A percentile compares a stretch with the other conserved stretches of the same genome.
Conservation (phyloP, 2,329 filamentous ascomycete genomes). For the Byssochlamys sp. region DNA sequence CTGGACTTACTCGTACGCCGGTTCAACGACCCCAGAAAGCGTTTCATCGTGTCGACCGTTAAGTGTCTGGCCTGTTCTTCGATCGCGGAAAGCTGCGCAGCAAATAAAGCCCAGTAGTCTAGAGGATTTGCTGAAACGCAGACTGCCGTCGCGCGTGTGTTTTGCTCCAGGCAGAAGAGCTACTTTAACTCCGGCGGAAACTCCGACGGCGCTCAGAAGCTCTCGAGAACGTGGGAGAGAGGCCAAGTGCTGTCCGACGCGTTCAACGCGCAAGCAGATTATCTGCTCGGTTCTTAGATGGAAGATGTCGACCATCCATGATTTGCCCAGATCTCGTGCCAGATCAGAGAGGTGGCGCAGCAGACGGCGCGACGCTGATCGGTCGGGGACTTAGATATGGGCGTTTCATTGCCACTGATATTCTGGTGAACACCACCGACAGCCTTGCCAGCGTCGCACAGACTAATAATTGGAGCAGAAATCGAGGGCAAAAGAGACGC, state of each 20-base stretch:
- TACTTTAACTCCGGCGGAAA: not conserved
- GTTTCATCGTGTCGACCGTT: slow-evolving; percentile 23
- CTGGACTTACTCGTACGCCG: slow-evolving; percentile 22
- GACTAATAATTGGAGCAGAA: not conserved
- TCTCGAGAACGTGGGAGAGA: not conserved
- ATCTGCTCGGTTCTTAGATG: not conserved
- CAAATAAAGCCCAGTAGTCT: not conserved
- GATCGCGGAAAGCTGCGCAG: not conserved
- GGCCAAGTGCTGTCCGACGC: not conserved
- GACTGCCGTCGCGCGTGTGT: not conserved
- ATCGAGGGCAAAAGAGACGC: not conserved
- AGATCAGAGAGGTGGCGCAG: not conserved
- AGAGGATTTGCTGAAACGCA: not conserved
- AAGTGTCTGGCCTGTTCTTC: not conserved
- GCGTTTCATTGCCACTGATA: not conserved
- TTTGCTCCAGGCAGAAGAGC: not conserved
- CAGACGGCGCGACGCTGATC: not conserved
- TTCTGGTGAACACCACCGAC: not conserved
- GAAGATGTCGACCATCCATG: not conserved
- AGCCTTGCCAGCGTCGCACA: not conserved
- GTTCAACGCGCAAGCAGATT: not conserved
- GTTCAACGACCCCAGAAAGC: slow-evolving; percentile 23
- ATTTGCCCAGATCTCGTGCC: not conserved
- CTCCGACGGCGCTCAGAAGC: not conserved
- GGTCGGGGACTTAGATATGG: not conserved